A percentile compares a stretch with the other conserved stretches of the same genome.
Evolutionary conservation across 2,329 filamentous ascomycete species (phyloP).

Genomic region (Davidsoniella australis): DNA sequence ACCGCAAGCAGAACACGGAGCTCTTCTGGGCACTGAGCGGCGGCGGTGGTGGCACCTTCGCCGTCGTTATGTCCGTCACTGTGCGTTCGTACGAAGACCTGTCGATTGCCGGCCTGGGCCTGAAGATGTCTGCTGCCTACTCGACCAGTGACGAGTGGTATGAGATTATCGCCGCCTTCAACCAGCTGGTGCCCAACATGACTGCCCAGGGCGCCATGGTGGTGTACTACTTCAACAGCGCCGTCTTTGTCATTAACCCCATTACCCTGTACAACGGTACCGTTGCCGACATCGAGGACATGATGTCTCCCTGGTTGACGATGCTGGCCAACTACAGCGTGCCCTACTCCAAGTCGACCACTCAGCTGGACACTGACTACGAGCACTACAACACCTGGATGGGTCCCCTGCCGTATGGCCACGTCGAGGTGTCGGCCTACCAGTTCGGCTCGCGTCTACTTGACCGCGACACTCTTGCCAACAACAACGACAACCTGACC

Average conservation of each 20-base stretch:
- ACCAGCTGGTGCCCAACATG: constrained; percentile 25
- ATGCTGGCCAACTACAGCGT: constrained; percentile 23
- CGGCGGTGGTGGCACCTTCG: constrained; percentile 42
- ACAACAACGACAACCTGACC: constrained; percentile 18
- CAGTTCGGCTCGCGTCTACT: constrained; percentile 26
- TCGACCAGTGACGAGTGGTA: constrained; percentile 27
- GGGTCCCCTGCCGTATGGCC: constrained; percentile 19
- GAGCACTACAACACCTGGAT: constrained; percentile 17
- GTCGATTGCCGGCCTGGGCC: constrained; percentile 25
- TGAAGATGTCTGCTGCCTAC: constrained; percentile 24
- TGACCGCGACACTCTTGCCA: constrained; percentile 20
- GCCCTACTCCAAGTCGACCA: constrained; percentile 23
- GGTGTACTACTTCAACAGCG: constrained; percentile 30
- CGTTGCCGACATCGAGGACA: constrained; percentile 23
- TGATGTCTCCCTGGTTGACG: constrained; percentile 29
- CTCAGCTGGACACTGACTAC: constrained; percentile 33
- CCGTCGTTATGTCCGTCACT: constrained; percentile 37
- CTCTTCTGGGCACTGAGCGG: constrained; percentile 48
- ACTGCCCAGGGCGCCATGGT: constrained; percentile 32
- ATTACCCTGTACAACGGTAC: constrained; percentile 31
- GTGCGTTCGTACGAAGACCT: constrained; percentile 30
- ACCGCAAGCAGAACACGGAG: constrained; percentile 30
- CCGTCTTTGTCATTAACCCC: constrained; percentile 28
- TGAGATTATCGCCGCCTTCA: constrained; percentile 28
- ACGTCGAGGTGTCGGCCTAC: constrained; percentile 16